Conservation (phyloP, 306 rosid species). For the Cyamopsis tetragonoloba region DNA sequence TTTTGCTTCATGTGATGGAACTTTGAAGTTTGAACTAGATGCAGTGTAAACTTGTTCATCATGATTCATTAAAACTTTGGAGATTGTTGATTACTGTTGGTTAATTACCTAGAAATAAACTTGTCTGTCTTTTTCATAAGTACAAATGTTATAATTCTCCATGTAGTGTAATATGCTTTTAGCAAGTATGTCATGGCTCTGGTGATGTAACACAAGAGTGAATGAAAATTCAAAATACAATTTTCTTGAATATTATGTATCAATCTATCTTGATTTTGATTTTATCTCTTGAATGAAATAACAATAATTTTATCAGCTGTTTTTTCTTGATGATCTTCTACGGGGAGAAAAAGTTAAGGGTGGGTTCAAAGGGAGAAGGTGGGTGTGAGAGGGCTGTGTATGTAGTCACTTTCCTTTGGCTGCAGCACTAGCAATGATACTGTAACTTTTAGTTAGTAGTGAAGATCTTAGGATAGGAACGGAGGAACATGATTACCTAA, state of each 20-base stretch:
- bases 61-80: not conserved
- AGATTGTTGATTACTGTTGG: not conserved
- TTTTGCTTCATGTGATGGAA: not conserved
- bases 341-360: not conserved
- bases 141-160: not conserved
- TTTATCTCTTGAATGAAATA: not conserved
- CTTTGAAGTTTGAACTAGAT: not conserved
- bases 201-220: not conserved
- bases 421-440: not conserved
- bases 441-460: not conserved
- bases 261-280: not conserved
- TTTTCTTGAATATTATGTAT: not conserved
- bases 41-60: conserved; percentile 9
- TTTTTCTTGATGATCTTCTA: not conserved
- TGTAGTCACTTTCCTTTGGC: not conserved
- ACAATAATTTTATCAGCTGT: not conserved
- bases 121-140: not conserved
- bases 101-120: not conserved
- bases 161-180: not conserved
- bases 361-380: not conserved
- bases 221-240: not conserved
- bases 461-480: not conserved
- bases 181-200: not conserved
- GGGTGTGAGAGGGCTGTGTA: not conserved
- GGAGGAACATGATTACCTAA: not conserved